Evolutionary conservation across 345 rosid species (phyloP), one percentile per base, ranked within the genome.

Genomic region (Diplotaxis tenuifolia): DNA sequence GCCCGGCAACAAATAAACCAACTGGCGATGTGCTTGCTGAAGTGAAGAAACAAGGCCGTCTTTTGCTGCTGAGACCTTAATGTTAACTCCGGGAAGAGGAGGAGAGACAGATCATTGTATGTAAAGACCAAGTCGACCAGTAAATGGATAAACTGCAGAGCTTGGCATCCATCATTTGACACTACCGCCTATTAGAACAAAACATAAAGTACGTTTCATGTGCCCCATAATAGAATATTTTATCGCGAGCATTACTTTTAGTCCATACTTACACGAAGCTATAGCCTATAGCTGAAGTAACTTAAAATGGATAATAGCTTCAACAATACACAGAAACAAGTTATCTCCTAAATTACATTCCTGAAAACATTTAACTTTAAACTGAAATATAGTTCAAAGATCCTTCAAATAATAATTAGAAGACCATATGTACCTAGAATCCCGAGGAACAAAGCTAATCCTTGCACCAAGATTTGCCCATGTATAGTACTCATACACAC

Each of bases 101-200:
- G 97, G 97, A 42, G 93, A 83, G 65, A 93, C 95, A 4, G 87
- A 89, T 80, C 98, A 96, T 82, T 86, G 87, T 56, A 84, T 76
- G 83, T 91, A 91, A 83, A 91, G 73, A 64, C 97, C 97, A 61
- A 45, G 67, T 70, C 93, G 91, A 69, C 94, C 93, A 64, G 83
- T 79, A 78, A 89, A 89, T 38, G 80, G 72, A 66, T 93, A 83
- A 72, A 89, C 68, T 34, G 86, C 73, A 81, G n/a, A n/a, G 92
- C 82, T 87, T 89, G 97, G 71, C 98, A 93, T 59, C 93, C 95
- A 59, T 85, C 90, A 76, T 73, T 78, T 70, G 82, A 78, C 79
- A 93, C 88, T 57, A 80, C 79, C 74, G 92, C 92, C 98, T 93
- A 71, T 73, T 32, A 69, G 69, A 77, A 11, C 20, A 61, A 73